Percentiles rank a stretch among this genome's conserved stretches.
phyloP scores from a whole-genome alignment of 2,329 filamentous ascomycete species.

The Aspergillus fructus region DNA sequence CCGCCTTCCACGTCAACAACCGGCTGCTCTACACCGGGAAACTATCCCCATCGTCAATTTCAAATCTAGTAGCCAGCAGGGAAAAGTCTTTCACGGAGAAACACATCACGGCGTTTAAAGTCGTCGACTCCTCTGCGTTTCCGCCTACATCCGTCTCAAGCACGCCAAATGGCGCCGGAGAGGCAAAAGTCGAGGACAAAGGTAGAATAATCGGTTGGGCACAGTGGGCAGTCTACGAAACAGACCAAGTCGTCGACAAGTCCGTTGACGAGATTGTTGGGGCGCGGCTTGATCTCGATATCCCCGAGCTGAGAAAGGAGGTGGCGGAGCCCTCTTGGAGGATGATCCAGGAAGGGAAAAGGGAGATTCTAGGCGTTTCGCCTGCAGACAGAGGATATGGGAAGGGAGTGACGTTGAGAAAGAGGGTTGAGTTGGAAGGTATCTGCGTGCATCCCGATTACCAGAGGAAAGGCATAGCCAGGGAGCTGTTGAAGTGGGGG shows the following conservation, averaged over 20 bases:
- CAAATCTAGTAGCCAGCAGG: neutral
- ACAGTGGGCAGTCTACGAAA: neutral
- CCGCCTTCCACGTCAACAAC: neutral
- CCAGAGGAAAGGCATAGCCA: conserved; percentile 3
- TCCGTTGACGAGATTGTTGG: conserved; percentile 1
- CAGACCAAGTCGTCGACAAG: neutral
- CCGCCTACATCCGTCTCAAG: too few relatives aligned
- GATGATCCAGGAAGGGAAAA: neutral
- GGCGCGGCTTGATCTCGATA: neutral
- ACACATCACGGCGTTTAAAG: conserved; percentile 1
- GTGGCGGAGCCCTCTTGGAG: neutral
- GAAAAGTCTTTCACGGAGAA: neutral
- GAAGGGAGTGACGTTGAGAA: neutral
- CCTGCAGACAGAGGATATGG: neutral
- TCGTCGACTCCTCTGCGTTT: neutral
- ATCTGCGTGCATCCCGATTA: conserved; percentile 11
- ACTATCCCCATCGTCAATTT: neutral
- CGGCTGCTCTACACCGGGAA: neutral
- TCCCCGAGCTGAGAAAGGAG: conserved; percentile 4
- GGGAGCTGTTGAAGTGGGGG: neutral
- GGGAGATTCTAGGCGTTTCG: neutral
- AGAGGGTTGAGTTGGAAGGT: neutral
- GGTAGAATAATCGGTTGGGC: neutral
- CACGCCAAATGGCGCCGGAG: too few relatives aligned
- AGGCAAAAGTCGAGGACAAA: too few relatives aligned